A percentile compares a stretch with the other conserved stretches of the same genome.
Evolutionary conservation across 1,284 basidiomycete species (phyloP).

Genomic region (Xerocomus tenax): DNA sequence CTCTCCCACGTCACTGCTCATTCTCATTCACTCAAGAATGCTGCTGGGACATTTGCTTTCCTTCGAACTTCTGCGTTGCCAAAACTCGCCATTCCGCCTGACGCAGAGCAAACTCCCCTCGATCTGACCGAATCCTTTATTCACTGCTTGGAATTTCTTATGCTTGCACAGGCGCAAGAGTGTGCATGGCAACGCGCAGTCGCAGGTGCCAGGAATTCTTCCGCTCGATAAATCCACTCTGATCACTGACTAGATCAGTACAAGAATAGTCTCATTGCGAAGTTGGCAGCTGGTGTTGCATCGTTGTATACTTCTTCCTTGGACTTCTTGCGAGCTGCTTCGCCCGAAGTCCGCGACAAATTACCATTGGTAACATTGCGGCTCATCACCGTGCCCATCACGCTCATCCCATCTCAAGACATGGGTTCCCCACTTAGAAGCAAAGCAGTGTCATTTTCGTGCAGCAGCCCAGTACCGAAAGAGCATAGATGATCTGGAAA

Average conservation of each 20-base stretch:
- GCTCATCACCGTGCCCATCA: conserved; percentile 1
- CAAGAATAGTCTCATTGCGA: conserved; percentile 82
- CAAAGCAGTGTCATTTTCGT: conserved; percentile 81
- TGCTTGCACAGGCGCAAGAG: conserved; percentile 94
- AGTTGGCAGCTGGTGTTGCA: conserved; percentile 72
- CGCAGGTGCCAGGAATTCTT: conserved; percentile 45
- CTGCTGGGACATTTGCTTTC: conserved; percentile 70
- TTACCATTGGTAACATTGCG: conserved; percentile 46
- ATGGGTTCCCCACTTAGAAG: conserved; percentile 76
- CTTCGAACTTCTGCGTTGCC: conserved; percentile 54
- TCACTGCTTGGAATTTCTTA: conserved; percentile 62
- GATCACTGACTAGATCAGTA: conserved; percentile 46
- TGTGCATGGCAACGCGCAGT: conserved; percentile 93
- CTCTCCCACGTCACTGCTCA: not conserved
- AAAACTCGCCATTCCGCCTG: conserved; percentile 43
- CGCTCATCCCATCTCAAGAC: conserved; percentile 39
- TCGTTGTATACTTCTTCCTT: conserved; percentile 59
- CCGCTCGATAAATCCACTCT: not conserved
- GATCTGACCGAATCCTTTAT: conserved; percentile 65
- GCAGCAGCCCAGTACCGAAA: conserved; percentile 88
- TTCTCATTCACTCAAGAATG: conserved; percentile 41
- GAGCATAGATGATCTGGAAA: conserved; percentile 84
- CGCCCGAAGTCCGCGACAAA: conserved; percentile 37
- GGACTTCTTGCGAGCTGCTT: conserved; percentile 44
- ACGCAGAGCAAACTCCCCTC: conserved; percentile 46